Conservation (phyloP, 2,329 filamentous ascomycete genomes). For the Didymella exigua region DNA sequence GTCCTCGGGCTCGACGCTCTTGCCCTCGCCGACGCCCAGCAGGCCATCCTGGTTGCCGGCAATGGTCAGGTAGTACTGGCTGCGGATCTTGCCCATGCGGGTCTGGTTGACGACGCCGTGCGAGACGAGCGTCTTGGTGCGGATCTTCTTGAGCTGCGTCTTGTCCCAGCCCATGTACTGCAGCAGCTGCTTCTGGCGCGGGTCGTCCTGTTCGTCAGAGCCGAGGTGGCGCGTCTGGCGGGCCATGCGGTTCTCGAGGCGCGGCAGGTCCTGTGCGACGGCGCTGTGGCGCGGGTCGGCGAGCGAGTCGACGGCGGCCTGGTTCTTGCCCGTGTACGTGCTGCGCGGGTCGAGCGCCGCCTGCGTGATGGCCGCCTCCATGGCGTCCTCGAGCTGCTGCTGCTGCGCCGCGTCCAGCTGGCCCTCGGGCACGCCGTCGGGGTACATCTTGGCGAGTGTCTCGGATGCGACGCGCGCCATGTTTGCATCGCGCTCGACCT, state of each 20-base stretch:
- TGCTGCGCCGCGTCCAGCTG: constrained; percentile 25
- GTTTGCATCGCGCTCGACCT: constrained; percentile 39
- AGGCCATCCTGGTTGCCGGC: constrained; percentile 87
- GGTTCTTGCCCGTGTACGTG: constrained; percentile 56
- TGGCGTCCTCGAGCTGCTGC: constrained; percentile 30
- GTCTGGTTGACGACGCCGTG: constrained; percentile 90
- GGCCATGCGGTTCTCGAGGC: constrained; percentile 48
- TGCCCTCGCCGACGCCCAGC: constrained; percentile 87
- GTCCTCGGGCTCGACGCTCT: constrained; percentile 74
- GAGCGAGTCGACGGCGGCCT: constrained; percentile 55
- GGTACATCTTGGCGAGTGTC: constrained; percentile 46
- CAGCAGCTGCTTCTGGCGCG: constrained; percentile 58
- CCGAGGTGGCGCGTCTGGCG: constrained; percentile 38
- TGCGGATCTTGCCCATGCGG: constrained; percentile 89
- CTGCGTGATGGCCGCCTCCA: constrained; percentile 42
- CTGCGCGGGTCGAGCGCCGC: constrained; percentile 51
- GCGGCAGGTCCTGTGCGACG: constrained; percentile 59
- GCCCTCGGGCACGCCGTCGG: constrained; percentile 43
- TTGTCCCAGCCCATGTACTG: constrained; percentile 62
- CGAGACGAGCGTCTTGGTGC: constrained; percentile 73
- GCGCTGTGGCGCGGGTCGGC: constrained; percentile 54
- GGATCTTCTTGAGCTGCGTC: constrained; percentile 58
- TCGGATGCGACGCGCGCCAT: constrained; percentile 42
- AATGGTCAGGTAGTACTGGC: constrained; percentile 75
- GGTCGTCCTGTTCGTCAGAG: constrained; percentile 51